Base-by-base conservation (phyloP, 257 asterid genomes). In the Vinca minor region DNA sequence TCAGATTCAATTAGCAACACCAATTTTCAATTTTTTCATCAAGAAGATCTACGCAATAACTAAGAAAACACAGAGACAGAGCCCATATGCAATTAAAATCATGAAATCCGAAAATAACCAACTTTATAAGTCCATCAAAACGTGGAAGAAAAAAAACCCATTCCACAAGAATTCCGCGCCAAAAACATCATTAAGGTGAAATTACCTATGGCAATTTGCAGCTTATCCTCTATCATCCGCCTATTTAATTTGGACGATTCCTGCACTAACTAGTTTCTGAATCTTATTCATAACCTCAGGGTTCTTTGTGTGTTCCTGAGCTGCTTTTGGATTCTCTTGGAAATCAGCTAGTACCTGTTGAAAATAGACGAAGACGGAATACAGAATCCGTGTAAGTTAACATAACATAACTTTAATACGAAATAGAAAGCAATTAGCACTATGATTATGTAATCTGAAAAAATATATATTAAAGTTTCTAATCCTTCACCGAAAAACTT, bases 221-320 rank as follows among this genome's bases (percentile, higher is more conserved):
- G 31, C 26, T 13, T 28, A 12, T 26, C 14, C 17, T 28, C 28
- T 4, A 21, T n/a, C n/a, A n/a, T 3, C n/a, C 18, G 18, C 71
- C 70, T 62, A 92, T 69, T 59, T 77, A 41, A 92, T 75, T 71
- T 92, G 98, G 31, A 92, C 94, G 8, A 92, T 92, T 67, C 98
- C 98, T 0, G 96, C 93, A 64, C 76, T 87, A 49, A 89, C 69
- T 20, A 92, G 91, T 69, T 92, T 89, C 83, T 92, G 96, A 29
- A 92, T 81, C 88, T 89, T 92, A 82, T 60, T 71, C 98, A 85
- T 92, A 65, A 92, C 98, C 12, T 26, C 77, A 38, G 98, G 96
- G 72, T 92, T 92, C 89, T 84, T 89, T 76, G 74, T 81, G 76
- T 92, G 97, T 1, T 84, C 87, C 53, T 87, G 96, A 29, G 98